Conservation (phyloP, 106 monocot species). For the Phalaenopsis equestris region DNA sequence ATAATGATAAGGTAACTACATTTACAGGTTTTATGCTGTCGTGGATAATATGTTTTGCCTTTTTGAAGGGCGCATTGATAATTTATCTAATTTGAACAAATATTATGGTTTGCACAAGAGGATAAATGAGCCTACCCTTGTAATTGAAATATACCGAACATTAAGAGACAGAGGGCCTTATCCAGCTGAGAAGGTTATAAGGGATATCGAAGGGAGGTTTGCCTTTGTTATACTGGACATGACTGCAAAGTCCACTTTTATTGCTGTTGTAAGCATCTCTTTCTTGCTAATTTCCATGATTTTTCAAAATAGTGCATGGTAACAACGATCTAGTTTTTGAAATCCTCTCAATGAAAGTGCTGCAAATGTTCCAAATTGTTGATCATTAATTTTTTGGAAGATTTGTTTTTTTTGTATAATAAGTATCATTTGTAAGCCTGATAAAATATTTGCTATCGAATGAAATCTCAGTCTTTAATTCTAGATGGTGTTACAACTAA, state of each 20-base stretch:
- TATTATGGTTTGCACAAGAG: slow-evolving; percentile 79
- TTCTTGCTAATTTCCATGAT: background rate
- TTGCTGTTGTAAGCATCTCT: slow-evolving; percentile 58
- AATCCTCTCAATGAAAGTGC: background rate
- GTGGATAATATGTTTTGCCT: slow-evolving; percentile 79
- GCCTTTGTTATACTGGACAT: slow-evolving; percentile 73
- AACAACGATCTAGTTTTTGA: background rate
- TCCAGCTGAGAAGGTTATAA: slow-evolving; percentile 77
- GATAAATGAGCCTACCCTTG: slow-evolving; percentile 62
- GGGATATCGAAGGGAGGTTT: slow-evolving; percentile 71
- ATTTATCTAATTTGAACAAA: slow-evolving; percentile 59
- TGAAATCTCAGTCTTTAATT: no score
- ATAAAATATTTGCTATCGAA: no score
- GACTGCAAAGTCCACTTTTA: slow-evolving; percentile 43
- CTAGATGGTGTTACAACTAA: no score
- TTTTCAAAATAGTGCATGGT: background rate
- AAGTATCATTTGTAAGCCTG: no score
- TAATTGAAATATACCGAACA: slow-evolving; percentile 84
- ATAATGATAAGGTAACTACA: background rate
- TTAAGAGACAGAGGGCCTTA: slow-evolving; percentile 87
- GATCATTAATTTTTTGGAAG: no score
- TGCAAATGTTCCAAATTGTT: no score
- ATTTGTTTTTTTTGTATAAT: no score
- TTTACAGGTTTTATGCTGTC: slow-evolving; percentile 57
- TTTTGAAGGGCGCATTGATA: slow-evolving; percentile 69